Evolutionary conservation across 2,329 filamentous ascomycete genomes (phyloP).

Genomic region (Xylaria sp.): DNA sequence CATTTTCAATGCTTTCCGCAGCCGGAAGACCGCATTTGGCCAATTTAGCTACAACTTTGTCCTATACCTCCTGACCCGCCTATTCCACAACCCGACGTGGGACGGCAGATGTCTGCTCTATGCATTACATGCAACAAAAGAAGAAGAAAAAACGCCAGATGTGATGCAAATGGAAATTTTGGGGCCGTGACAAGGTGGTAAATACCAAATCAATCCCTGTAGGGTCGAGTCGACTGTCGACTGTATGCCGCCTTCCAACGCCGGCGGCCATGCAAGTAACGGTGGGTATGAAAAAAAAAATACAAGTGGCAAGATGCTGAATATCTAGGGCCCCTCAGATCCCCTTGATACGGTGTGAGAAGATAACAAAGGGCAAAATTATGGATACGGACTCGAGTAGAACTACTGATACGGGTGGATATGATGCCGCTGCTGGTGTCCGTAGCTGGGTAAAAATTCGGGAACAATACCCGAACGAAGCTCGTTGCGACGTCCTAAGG

Average conservation of each 20-base stretch:
- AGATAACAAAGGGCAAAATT: neutral
- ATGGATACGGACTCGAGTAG: neutral
- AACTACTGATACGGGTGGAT: constrained; percentile 39
- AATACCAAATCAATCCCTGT: constrained; percentile 40
- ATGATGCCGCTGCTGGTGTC: constrained; percentile 39
- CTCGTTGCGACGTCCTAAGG: constrained; percentile 75
- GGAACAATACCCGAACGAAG: constrained; percentile 78
- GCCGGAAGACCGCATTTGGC: neutral
- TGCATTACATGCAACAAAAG: constrained; percentile 29
- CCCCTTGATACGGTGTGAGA: neutral
- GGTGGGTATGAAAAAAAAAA: constrained; percentile 34
- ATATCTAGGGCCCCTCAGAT: constrained; percentile 2
- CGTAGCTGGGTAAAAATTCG: constrained; percentile 58
- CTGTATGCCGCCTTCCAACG: constrained; percentile 45
- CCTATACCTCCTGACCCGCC: constrained; percentile 4
- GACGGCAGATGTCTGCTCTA: constrained; percentile 29
- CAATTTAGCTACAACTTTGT: constrained; percentile 3
- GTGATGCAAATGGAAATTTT: constrained; percentile 39
- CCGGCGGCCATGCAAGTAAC: constrained; percentile 46
- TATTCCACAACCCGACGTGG: constrained; percentile 26
- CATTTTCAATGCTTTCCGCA: neutral
- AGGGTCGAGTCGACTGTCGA: constrained; percentile 42
- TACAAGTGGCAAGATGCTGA: constrained; percentile 21
- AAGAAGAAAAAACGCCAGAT: constrained; percentile 42
- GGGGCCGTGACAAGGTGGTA: constrained; percentile 24